phyloP scores from a whole-genome alignment of 192 early-diverging fungal genomes.

The Glomus cerebriforme region DNA sequence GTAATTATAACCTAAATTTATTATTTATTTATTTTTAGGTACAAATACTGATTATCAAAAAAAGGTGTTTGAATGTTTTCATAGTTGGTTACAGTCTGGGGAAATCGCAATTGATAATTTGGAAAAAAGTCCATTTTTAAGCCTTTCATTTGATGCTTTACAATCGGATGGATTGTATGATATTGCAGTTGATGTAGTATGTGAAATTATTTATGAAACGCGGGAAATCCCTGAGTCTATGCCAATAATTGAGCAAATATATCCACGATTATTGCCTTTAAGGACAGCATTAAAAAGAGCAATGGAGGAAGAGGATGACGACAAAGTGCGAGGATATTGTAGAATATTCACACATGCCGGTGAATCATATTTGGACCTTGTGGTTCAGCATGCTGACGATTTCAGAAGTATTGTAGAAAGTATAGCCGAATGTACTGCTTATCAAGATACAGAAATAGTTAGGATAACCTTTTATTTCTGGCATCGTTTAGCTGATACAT shows the following conservation, averaged over 20 bases:
- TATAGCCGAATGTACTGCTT: conserved; percentile 79
- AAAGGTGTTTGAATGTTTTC: conserved; percentile 71
- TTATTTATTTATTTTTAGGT: conserved; percentile 32
- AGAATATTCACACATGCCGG: conserved; percentile 90
- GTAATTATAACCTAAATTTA: neutral
- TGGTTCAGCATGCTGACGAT: conserved; percentile 65
- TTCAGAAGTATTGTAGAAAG: conserved; percentile 79
- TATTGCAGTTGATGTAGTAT: conserved; percentile 80
- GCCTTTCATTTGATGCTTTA: conserved; percentile 74
- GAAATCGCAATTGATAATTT: conserved; percentile 70
- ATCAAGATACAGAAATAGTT: conserved; percentile 82
- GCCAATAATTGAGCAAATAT: conserved; percentile 63
- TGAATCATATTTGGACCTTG: conserved; percentile 78
- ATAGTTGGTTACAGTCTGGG: conserved; percentile 81
- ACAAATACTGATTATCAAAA: conserved; percentile 61
- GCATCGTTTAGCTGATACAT: conserved; percentile 73
- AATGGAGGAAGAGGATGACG: conserved; percentile 71
- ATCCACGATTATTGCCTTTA: conserved; percentile 57
- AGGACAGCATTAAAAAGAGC: conserved; percentile 45
- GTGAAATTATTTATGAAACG: conserved; percentile 77
- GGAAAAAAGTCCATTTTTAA: conserved; percentile 63
- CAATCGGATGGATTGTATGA: conserved; percentile 77
- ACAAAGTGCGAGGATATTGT: conserved; percentile 78
- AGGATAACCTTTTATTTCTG: conserved; percentile 92
- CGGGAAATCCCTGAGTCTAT: conserved; percentile 54